phyloP scores from a whole-genome alignment of 805 yeast genomes.

The Dipodascopsis uninucleata region DNA sequence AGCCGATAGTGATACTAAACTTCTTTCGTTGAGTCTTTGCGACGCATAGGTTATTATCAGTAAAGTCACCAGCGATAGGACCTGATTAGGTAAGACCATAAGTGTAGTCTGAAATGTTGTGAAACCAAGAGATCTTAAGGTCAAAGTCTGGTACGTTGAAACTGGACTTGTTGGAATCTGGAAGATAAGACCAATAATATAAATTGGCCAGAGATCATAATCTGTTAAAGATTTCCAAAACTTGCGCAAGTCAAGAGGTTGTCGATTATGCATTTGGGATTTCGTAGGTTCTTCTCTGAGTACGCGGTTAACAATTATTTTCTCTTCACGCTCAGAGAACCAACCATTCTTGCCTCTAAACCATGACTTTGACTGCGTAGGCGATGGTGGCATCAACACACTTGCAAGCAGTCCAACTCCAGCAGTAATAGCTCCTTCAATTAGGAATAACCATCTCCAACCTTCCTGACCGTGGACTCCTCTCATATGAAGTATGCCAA shows the following conservation, averaged over 20 bases:
- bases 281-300: slow-evolving; percentile 61
- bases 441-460: slow-evolving; percentile 64
- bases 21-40: slow-evolving; percentile 4
- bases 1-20: slow-evolving; percentile 1
- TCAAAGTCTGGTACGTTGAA: slow-evolving; percentile 47
- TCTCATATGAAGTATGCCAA: slow-evolving; percentile 51
- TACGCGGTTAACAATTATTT: slow-evolving; percentile 55
- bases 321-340: slow-evolving; percentile 53
- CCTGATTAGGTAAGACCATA: slow-evolving; percentile 48
- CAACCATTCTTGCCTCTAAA: slow-evolving; percentile 41
- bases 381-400: slow-evolving; percentile 52
- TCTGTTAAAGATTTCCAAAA: slow-evolving; percentile 45
- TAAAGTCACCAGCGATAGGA: slow-evolving; percentile 30
- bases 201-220: slow-evolving; percentile 55
- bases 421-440: slow-evolving; percentile 53
- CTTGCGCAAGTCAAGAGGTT: slow-evolving; percentile 43
- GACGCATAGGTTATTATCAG: slow-evolving; percentile 36
- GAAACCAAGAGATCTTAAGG: slow-evolving; percentile 50
- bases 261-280: slow-evolving; percentile 63
- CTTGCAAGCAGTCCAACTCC: slow-evolving; percentile 48
- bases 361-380: slow-evolving; percentile 11
- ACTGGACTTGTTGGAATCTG: slow-evolving; percentile 41
- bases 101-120: slow-evolving; percentile 50
- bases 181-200: slow-evolving; percentile 45
- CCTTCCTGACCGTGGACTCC: slow-evolving; percentile 46